Conservation (phyloP, 2,329 filamentous ascomycete species). For the Aspergillus fructus region DNA sequence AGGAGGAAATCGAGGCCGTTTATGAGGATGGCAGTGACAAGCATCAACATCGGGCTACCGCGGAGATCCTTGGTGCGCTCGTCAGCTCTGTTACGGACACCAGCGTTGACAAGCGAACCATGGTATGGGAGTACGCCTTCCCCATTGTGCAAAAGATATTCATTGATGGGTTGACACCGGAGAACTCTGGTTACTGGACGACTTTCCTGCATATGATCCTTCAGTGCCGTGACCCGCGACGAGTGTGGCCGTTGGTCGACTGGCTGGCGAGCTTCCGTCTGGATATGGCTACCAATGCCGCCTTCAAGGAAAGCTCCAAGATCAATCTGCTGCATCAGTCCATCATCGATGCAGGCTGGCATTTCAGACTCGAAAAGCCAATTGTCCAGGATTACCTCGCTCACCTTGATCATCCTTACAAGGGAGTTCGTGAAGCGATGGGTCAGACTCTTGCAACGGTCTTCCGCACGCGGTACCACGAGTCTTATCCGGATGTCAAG, state of each 20-base stretch:
- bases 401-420: constrained; percentile 96
- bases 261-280: constrained; percentile 81
- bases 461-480: constrained; percentile 88
- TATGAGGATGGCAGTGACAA: constrained; percentile 95
- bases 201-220: constrained; percentile 88
- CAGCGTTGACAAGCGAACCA: constrained; percentile 68
- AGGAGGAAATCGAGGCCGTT: constrained; percentile 71
- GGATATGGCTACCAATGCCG: constrained; percentile 92
- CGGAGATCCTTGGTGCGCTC: constrained; percentile 87
- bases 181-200: constrained; percentile 93
- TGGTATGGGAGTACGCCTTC: constrained; percentile 85
- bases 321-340: constrained; percentile 86
- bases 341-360: constrained; percentile 88
- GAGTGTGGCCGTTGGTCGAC: constrained; percentile 81
- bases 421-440: constrained; percentile 92
- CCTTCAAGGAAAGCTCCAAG: constrained; percentile 98
- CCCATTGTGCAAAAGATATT: constrained; percentile 84
- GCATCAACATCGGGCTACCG: constrained; percentile 92
- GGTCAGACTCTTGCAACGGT: constrained; percentile 85
- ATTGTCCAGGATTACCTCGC: constrained; percentile 85
- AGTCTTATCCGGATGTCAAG: constrained; percentile 81
- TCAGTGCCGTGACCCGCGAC: constrained; percentile 84
- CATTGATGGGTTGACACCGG: constrained; percentile 87
- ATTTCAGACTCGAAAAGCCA: constrained; percentile 86
- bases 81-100: constrained; percentile 79